Percentiles rank a stretch among this genome's conserved stretches.
phyloP scores from a whole-genome alignment of 2,329 filamentous ascomycete species.

The Hypoxylon sp. region DNA sequence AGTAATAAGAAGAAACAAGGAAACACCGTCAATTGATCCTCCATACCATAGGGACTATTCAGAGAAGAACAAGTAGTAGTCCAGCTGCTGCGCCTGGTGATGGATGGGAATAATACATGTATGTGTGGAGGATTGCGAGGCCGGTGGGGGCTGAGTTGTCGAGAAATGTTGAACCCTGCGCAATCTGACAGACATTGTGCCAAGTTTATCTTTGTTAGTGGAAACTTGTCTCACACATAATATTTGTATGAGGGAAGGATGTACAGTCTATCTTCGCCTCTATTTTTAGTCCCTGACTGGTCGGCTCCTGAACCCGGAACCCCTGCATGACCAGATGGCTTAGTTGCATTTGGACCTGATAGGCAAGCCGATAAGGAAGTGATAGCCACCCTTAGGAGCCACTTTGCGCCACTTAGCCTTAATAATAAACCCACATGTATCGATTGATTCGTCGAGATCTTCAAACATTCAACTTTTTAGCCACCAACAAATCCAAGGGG shows the following conservation, averaged over 20 bases:
- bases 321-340: constrained; percentile 35
- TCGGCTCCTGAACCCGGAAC: constrained; percentile 27
- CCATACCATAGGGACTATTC: constrained; percentile 35
- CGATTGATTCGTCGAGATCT: constrained; percentile 37
- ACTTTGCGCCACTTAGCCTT: constrained; percentile 30
- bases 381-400: constrained; percentile 22
- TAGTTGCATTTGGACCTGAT: constrained; percentile 4
- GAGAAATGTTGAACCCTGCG: constrained; percentile 12
- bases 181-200: constrained; percentile 4
- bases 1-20: constrained; percentile 34
- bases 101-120: constrained; percentile 11
- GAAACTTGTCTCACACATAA: constrained; percentile 11
- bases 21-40: constrained; percentile 36
- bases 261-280: constrained; percentile 34
- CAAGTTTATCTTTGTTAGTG: constrained; percentile 21
- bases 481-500: constrained; percentile 1
- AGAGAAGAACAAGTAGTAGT: constrained; percentile 26
- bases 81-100: constrained; percentile 34
- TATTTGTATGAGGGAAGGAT: constrained; percentile 11
- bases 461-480: background rate
- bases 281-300: constrained; percentile 31
- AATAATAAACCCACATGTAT: constrained; percentile 40
- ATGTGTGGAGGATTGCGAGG: constrained; percentile 19
- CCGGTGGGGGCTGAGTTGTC: constrained; percentile 20
- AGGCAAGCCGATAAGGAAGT: constrained; percentile 22